Evolutionary conservation across 2,329 filamentous ascomycete genomes (phyloP).

Genomic region (Nigrospora osmanthi): DNA sequence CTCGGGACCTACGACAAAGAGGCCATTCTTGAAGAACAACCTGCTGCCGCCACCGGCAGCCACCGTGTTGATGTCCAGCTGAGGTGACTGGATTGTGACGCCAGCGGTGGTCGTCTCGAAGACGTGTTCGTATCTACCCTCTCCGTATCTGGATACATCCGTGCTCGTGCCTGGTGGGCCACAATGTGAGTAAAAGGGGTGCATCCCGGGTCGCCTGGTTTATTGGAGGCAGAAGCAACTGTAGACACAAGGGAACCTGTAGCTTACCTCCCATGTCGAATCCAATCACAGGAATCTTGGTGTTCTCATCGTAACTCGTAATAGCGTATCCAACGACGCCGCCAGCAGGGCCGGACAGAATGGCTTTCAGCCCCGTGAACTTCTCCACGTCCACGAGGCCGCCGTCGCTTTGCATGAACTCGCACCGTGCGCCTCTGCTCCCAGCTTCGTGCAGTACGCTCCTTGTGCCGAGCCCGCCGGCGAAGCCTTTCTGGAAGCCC

Average conservation of each 20-base stretch:
- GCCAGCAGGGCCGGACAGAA: constrained; percentile 84
- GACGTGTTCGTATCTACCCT: constrained; percentile 83
- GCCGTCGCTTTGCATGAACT: constrained; percentile 92
- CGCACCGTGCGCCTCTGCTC: constrained; percentile 67
- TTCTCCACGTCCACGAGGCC: constrained; percentile 65
- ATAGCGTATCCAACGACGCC: constrained; percentile 89
- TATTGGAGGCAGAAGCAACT: not conserved
- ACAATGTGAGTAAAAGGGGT: constrained; percentile 7
- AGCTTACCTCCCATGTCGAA: constrained; percentile 66
- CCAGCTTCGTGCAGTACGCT: constrained; percentile 62
- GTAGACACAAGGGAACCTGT: not conserved
- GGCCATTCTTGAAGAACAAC: constrained; percentile 79
- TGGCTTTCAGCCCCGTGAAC: constrained; percentile 79
- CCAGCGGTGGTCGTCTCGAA: constrained; percentile 92
- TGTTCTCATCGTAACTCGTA: constrained; percentile 79
- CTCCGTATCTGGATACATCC: constrained; percentile 80
- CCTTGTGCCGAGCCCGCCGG: constrained; percentile 68
- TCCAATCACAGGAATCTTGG: constrained; percentile 79
- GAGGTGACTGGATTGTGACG: constrained; percentile 88
- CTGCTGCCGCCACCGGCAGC: constrained; percentile 81
- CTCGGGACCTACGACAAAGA: constrained; percentile 87
- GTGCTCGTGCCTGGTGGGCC: constrained; percentile 71
- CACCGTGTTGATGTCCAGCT: constrained; percentile 91
- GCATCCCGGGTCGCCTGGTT: no score
- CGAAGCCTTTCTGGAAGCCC: constrained; percentile 75